Conservation (phyloP, 345 rosid genomes). For the Linum usitatissimum region DNA sequence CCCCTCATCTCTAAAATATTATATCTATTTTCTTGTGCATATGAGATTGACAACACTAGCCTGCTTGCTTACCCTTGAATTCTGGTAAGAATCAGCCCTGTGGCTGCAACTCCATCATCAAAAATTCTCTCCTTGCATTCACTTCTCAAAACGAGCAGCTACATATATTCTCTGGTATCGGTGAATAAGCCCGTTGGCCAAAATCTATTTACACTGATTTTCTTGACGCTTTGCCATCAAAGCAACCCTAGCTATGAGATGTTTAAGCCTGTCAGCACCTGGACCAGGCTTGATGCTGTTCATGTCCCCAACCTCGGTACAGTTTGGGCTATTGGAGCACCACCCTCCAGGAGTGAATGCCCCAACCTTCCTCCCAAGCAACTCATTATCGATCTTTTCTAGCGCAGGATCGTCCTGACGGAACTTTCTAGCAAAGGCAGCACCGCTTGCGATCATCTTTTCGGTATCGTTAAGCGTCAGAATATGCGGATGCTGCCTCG, state of each 20-base stretch:
- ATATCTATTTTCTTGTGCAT: neutral
- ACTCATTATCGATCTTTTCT: constrained; percentile 57
- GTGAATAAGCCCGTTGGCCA: neutral
- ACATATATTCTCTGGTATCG: too few species aligned
- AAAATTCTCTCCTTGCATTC: neutral
- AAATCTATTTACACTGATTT: constrained; percentile 65
- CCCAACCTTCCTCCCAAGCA: constrained; percentile 47
- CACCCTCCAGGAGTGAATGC: constrained; percentile 92
- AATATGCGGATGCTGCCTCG: constrained; percentile 78
- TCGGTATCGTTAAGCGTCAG: constrained; percentile 60
- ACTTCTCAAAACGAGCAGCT: constrained; percentile 1
- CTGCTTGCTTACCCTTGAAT: neutral
- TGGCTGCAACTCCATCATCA: constrained; percentile 2
- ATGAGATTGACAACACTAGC: neutral
- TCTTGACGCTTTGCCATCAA: constrained; percentile 31
- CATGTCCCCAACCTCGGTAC: constrained; percentile 57
- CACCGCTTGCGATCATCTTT: constrained; percentile 62
- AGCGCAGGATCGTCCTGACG: constrained; percentile 41
- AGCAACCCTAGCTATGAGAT: constrained; percentile 46
- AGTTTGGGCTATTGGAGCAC: constrained; percentile 67
- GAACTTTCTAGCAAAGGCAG: constrained; percentile 89
- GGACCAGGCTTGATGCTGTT: constrained; percentile 57
- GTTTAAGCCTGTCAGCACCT: constrained; percentile 59
- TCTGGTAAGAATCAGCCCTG: neutral
- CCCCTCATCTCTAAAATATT: neutral